A percentile compares a stretch with the other conserved stretches of the same genome.
phyloP scores from a whole-genome alignment of 2,329 filamentous ascomycete genomes.

The Drechslera avenae region DNA sequence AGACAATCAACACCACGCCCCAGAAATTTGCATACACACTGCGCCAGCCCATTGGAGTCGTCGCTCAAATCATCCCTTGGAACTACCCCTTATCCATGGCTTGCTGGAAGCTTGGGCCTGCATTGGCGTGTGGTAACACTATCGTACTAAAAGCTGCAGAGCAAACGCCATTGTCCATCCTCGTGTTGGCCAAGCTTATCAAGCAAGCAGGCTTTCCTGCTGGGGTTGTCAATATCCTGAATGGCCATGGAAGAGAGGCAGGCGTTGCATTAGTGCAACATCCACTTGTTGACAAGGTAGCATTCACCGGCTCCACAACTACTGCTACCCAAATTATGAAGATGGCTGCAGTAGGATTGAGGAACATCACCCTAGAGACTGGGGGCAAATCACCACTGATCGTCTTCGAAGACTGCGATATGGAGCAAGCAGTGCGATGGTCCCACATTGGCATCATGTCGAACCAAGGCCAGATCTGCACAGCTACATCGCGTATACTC shows the following conservation, averaged over 20 bases:
- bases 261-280: conserved; percentile 68
- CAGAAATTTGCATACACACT: conserved; percentile 74
- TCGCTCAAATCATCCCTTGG: conserved; percentile 45
- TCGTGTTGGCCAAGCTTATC: conserved; percentile 56
- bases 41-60: conserved; percentile 9
- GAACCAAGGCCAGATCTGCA: conserved; percentile 63
- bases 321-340: conserved; percentile 76
- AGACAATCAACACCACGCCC: conserved; percentile 67
- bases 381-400: conserved; percentile 62
- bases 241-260: conserved; percentile 64
- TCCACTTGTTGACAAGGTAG: conserved; percentile 71
- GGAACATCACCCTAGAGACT: conserved; percentile 63
- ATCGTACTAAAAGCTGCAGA: conserved; percentile 61
- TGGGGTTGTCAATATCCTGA: conserved; percentile 49
- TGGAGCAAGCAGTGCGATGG: conserved; percentile 67
- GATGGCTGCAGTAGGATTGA: conserved; percentile 64
- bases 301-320: conserved; percentile 74
- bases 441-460: conserved; percentile 62
- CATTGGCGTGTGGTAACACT: conserved; percentile 60
- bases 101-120: conserved; percentile 60
- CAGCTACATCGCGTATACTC: conserved; percentile 59
- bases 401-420: conserved; percentile 60
- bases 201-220: conserved; percentile 63
- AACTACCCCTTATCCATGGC: conserved; percentile 52
- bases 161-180: conserved; percentile 57